These are phyloP conservation scores for Entomortierella lignicola DNA, from an alignment of 192 early-diverging fungal genomes.

Conservation along the genomic window DNA sequence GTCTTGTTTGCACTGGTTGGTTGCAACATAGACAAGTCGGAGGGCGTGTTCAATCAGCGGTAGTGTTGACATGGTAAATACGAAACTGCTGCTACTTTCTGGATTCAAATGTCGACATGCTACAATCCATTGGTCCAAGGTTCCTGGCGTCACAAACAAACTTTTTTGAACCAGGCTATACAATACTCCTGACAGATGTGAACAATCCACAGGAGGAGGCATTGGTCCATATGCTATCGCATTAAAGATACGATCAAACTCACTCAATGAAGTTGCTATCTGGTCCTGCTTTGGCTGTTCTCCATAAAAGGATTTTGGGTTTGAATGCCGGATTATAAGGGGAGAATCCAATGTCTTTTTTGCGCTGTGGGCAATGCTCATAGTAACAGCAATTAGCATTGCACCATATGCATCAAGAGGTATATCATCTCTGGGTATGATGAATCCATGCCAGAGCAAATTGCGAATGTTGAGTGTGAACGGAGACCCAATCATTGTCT, in stretches of 20 bases:
- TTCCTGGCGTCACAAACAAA: conserved; percentile 27
- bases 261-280: too few species aligned
- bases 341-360: neutral
- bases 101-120: conserved; percentile 8
- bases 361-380: conserved; percentile 14
- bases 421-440: conserved; percentile 24
- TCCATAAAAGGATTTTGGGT: conserved; percentile 14
- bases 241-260: conserved; percentile 23
- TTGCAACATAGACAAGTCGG: conserved; percentile 17
- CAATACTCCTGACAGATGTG: neutral
- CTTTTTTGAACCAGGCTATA: neutral
- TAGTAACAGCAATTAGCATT: conserved; percentile 33
- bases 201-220: neutral
- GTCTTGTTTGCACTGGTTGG: conserved; percentile 42
- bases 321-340: conserved; percentile 6
- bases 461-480: conserved; percentile 45
- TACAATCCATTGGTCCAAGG: conserved; percentile 11
- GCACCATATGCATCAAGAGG: conserved; percentile 46
- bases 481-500: conserved; percentile 38
- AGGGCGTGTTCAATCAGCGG: conserved; percentile 38
- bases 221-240: conserved; percentile 1
- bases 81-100: neutral
- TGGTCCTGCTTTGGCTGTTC: neutral
- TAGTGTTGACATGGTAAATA: conserved; percentile 36
- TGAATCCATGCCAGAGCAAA: conserved; percentile 52